Evolutionary conservation across 2,329 filamentous ascomycete species (phyloP).

Genomic region (Domatiomyces globalis): DNA sequence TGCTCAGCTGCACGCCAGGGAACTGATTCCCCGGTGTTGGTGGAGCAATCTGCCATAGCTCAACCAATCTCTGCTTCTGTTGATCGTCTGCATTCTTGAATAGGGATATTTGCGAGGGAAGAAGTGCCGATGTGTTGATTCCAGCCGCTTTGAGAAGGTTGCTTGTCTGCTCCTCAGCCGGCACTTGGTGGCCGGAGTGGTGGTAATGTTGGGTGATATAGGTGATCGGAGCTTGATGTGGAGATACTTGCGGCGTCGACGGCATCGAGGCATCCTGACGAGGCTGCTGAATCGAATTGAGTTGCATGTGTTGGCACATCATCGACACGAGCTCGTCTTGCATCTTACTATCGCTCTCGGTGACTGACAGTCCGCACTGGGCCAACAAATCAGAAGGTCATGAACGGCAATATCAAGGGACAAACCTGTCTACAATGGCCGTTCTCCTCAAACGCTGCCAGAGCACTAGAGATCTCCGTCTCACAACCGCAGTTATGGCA

Average conservation of each 20-base stretch:
- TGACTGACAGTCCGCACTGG: conserved; percentile 30
- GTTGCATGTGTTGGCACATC: conserved; percentile 61
- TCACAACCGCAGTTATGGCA: conserved; percentile 28
- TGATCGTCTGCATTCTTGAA: conserved; percentile 61
- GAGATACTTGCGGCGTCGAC: conserved; percentile 18
- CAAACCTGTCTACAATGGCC: conserved; percentile 30
- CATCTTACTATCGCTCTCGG: conserved; percentile 43
- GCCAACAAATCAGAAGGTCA: conserved; percentile 15
- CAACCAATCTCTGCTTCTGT: conserved; percentile 60
- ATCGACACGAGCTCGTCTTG: conserved; percentile 72
- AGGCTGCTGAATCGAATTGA: conserved; percentile 29
- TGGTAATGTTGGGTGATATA: conserved; percentile 78
- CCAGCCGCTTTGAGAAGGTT: conserved; percentile 37
- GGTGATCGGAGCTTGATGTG: conserved; percentile 37
- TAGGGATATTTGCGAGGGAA: conserved; percentile 60
- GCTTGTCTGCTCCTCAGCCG: conserved; percentile 37
- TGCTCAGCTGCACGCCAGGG: conserved; percentile 42
- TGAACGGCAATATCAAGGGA: conserved; percentile 11
- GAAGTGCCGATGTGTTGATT: conserved; percentile 55
- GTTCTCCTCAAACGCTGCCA: conserved; percentile 26
- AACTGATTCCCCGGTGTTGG: conserved; percentile 46
- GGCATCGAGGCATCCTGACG: conserved; percentile 22
- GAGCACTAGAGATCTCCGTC: conserved; percentile 24
- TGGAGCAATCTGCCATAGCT: conserved; percentile 74
- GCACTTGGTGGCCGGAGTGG: conserved; percentile 55